phyloP scores from a whole-genome alignment of 2,329 filamentous ascomycete genomes.

The Aureobasidium leucospermi region DNA sequence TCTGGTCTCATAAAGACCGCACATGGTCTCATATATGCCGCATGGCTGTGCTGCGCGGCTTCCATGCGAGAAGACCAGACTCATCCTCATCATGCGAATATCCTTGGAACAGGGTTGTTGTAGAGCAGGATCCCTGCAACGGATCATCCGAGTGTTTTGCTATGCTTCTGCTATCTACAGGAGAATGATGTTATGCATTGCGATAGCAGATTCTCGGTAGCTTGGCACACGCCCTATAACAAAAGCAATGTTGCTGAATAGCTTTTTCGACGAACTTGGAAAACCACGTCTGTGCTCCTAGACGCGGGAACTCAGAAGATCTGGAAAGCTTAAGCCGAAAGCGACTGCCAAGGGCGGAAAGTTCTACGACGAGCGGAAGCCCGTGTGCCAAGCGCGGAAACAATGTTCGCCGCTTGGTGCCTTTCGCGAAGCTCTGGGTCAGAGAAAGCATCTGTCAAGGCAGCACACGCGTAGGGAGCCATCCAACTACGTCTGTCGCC shows the following conservation, averaged over 20 bases:
- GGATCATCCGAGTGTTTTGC: too few species aligned
- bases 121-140: too few species aligned
- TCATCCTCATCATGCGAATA: neutral
- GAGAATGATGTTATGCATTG: neutral
- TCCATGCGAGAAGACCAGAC: too few species aligned
- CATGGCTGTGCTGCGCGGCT: neutral
- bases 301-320: neutral
- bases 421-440: neutral
- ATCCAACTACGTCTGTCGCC: constrained; percentile 14
- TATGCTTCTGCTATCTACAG: too few species aligned
- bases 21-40: neutral
- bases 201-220: neutral
- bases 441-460: constrained; percentile 2
- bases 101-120: too few species aligned
- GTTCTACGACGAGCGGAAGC: neutral
- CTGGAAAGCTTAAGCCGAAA: neutral
- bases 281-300: neutral
- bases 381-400: neutral
- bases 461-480: constrained; percentile 14
- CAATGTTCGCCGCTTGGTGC: neutral
- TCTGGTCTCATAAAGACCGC: neutral
- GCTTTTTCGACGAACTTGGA: neutral
- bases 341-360: neutral
- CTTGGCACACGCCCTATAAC: neutral
- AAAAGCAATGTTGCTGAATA: neutral